A percentile compares a stretch with the other conserved stretches of the same genome.
phyloP scores from a whole-genome alignment of 306 rosid species.

The Sechiopsis laciniata region DNA sequence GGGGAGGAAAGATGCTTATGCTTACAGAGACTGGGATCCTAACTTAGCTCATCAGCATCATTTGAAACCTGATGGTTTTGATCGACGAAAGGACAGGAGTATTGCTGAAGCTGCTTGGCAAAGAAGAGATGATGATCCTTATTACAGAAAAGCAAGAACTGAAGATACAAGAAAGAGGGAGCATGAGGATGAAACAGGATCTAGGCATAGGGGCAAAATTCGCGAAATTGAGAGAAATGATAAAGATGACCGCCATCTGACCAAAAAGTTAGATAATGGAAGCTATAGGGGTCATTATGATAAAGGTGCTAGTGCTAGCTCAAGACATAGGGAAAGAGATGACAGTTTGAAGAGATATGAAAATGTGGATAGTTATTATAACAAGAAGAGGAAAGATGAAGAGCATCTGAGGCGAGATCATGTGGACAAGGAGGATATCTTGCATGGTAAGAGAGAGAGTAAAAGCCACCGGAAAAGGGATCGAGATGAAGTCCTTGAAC shows the following conservation, averaged over 20 bases:
- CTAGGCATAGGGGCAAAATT: conserved; percentile 56
- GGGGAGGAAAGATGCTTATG: conserved; percentile 60
- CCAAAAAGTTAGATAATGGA: conserved; percentile 79
- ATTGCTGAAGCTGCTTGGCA: conserved; percentile 64
- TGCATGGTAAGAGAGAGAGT: conserved; percentile 65
- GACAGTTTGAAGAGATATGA: conserved; percentile 72
- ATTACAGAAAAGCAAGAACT: conserved; percentile 57
- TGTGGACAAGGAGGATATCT: conserved; percentile 61
- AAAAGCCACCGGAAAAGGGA: conserved; percentile 58
- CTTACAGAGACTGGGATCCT: conserved; percentile 67
- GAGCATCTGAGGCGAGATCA: conserved; percentile 72
- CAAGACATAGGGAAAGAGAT: conserved; percentile 81
- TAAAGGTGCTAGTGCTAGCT: conserved; percentile 48
- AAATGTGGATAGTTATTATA: conserved; percentile 61
- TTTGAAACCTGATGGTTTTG: conserved; percentile 60
- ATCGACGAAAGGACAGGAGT: conserved; percentile 74
- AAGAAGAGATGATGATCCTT: conserved; percentile 58
- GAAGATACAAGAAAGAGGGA: conserved; percentile 90
- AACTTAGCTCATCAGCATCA: conserved; percentile 51
- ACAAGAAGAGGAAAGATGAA: conserved; percentile 85
- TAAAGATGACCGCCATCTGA: conserved; percentile 57
- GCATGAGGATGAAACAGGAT: conserved; percentile 47
- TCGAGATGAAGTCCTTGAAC: conserved; percentile 73
- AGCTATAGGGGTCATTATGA: conserved; percentile 69
- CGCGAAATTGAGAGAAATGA: conserved; percentile 71